These are phyloP conservation scores for Yamadazyma insecticola DNA, from an alignment of 805 yeast genomes.

Conservation along the genomic window DNA sequence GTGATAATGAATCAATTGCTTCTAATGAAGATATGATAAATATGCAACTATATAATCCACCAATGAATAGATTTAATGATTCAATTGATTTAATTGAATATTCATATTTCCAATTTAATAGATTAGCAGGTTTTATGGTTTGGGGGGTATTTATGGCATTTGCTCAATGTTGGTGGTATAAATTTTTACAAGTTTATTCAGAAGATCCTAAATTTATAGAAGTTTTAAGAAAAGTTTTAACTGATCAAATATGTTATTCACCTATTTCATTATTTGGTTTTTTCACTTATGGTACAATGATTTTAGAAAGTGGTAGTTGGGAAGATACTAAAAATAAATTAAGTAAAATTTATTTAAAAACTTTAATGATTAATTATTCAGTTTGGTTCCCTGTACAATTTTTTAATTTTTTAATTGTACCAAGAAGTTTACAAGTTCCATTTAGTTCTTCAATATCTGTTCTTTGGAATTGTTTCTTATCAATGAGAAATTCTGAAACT, in stretches of 20 bases:
- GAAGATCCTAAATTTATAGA: constrained; percentile 81
- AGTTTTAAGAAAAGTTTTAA: constrained; percentile 78
- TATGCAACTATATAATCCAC: constrained; percentile 8
- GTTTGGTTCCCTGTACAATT: constrained; percentile 86
- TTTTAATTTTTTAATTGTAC: constrained; percentile 66
- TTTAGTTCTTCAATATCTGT: constrained; percentile 84
- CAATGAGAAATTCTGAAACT: constrained; percentile 55
- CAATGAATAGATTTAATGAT: no score
- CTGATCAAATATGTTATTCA: constrained; percentile 87
- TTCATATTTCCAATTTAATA: constrained; percentile 54
- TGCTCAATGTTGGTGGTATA: constrained; percentile 86
- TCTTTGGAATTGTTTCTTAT: constrained; percentile 89
- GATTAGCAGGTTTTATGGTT: constrained; percentile 72
- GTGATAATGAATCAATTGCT: constrained; percentile 20
- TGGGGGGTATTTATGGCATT: constrained; percentile 89
- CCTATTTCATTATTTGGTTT: constrained; percentile 80
- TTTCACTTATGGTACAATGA: constrained; percentile 77
- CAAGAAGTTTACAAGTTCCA: constrained; percentile 78
- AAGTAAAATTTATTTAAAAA: constrained; percentile 59
- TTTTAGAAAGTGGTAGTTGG: constrained; percentile 70
- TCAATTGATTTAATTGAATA: constrained; percentile 18
- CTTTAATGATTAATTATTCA: constrained; percentile 61
- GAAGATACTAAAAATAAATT: constrained; percentile 63
- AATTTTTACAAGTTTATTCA: constrained; percentile 73
- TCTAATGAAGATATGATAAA: constrained; percentile 5